Percentiles rank a stretch among this genome's conserved stretches.
Conservation (phyloP, 495 filamentous ascomycete genomes). For the Corynascus novoguineensis region DNA sequence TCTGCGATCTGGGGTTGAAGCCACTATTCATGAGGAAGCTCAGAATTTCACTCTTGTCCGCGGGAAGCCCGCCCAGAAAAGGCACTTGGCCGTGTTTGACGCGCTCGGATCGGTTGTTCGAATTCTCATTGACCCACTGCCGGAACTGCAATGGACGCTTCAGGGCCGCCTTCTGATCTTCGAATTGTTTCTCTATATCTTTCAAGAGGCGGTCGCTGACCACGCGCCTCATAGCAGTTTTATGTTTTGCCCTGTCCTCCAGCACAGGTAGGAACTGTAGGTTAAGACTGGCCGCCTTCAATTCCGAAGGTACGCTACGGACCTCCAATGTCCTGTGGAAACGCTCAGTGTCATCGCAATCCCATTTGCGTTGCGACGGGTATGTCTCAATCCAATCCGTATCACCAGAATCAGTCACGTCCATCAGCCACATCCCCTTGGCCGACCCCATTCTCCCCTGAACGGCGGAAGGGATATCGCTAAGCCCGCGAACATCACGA, state of each 20-base stretch:
- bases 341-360: slow-evolving; percentile 49
- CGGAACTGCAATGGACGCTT: slow-evolving; percentile 44
- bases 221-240: slow-evolving; percentile 43
- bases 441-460: slow-evolving; percentile 79
- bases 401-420: slow-evolving; percentile 40
- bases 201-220: slow-evolving; percentile 55
- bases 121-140: slow-evolving; percentile 51
- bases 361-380: slow-evolving; percentile 75
- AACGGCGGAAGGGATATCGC: slow-evolving; percentile 62
- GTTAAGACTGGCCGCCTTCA: slow-evolving; percentile 64
- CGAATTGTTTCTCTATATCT: slow-evolving; percentile 55
- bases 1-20: slow-evolving; percentile 56
- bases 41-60: slow-evolving; percentile 45
- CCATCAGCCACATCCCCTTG: slow-evolving; percentile 87
- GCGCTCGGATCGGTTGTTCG: slow-evolving; percentile 31
- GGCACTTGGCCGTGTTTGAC: slow-evolving; percentile 32
- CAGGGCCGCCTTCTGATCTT: slow-evolving; percentile 54
- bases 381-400: slow-evolving; percentile 71
- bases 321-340: slow-evolving; percentile 67
- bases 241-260: slow-evolving; percentile 54
- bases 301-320: slow-evolving; percentile 53
- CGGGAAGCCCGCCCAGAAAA: slow-evolving; percentile 52
- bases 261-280: slow-evolving; percentile 75
- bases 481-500: slow-evolving; percentile 52
- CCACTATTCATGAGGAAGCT: slow-evolving; percentile 57